Base-by-base conservation (phyloP, 139 green algal genomes). In the Raphidocelis subcapitata region DNA sequence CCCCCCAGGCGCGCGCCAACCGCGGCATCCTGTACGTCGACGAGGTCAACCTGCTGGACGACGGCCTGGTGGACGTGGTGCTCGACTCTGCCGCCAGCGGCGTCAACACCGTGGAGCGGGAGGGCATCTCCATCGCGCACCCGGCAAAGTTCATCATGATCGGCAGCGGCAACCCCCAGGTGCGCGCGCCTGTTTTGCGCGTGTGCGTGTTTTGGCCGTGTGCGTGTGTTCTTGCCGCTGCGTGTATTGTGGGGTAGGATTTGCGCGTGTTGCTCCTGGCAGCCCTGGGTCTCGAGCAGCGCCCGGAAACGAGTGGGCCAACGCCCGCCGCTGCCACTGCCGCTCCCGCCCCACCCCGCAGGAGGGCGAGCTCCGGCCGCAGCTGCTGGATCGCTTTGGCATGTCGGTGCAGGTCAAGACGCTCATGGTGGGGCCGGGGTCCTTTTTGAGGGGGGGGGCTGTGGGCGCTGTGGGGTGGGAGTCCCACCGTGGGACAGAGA, bases 311-410 rank as follows among this genome's bases (percentile, higher is more conserved):
- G n/a, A n/a, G n/a, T n/a, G n/a, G n/a, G n/a, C n/a, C n/a, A n/a
- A n/a, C n/a, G n/a, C n/a, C n/a, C n/a, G n/a, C n/a, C n/a, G n/a
- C n/a, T n/a, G n/a, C n/a, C n/a, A n/a, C n/a, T n/a, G n/a, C n/a
- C n/a, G n/a, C n/a, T 49, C 41, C 8, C 41, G 8, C 23, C 54
- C 5, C 54, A 20, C 8, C 61, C 8, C 73, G 60, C 75, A 84
- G 81, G 93, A 98, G 79, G 94, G 94, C 12, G 93, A 98, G 89
- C 66, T 98, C 76, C 85, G 94, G 21, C 94, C 92, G 51, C 94
- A 98, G 87, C 90, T 98, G 76, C 87, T 98, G 64, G 94, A 98
- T 77, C 88, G 94, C 52, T 98, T 98, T 74, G 94, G 94, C 51
- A 85, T 96, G 74, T 85, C 68, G 12, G 92, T 97, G 8, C 87